Conservation (phyloP, 345 rosid species). For the Moringa oleifera region DNA sequence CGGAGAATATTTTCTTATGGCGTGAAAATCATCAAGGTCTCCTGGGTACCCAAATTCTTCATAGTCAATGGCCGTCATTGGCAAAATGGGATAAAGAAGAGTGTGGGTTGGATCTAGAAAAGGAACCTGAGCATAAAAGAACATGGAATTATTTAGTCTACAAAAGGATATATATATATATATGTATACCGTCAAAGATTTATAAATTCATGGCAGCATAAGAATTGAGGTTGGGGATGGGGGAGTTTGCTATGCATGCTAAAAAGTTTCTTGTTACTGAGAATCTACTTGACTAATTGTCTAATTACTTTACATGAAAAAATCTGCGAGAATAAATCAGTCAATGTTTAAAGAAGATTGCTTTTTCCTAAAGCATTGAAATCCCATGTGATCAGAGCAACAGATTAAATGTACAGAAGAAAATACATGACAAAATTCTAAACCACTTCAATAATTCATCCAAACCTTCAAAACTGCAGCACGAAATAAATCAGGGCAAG, state of each 20-base stretch:
- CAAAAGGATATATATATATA: no score
- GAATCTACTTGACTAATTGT: no score
- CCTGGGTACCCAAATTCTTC: conserved; percentile 95
- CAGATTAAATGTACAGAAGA: background rate
- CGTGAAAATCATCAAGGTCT: conserved; percentile 67
- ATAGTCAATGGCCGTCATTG: conserved; percentile 67
- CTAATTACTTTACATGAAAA: background rate
- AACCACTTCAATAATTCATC: background rate
- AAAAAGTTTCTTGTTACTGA: no score
- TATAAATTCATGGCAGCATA: no score
- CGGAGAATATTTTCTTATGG: conserved; percentile 69
- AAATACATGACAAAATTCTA: background rate
- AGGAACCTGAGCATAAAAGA: conserved; percentile 56
- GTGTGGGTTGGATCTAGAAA: conserved; percentile 89
- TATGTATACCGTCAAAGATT: no score
- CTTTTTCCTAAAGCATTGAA: background rate
- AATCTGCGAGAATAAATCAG: background rate
- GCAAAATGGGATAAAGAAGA: conserved; percentile 73
- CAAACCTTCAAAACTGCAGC: conserved; percentile 82
- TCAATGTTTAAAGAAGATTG: background rate
- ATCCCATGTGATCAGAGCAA: conserved; percentile 2
- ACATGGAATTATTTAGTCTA: background rate
- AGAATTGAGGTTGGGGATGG: no score
- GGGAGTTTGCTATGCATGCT: no score
- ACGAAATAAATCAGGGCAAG: conserved; percentile 58